Base-by-base conservation (phyloP, 345 rosid species). In the Microthlaspi erraticum region DNA sequence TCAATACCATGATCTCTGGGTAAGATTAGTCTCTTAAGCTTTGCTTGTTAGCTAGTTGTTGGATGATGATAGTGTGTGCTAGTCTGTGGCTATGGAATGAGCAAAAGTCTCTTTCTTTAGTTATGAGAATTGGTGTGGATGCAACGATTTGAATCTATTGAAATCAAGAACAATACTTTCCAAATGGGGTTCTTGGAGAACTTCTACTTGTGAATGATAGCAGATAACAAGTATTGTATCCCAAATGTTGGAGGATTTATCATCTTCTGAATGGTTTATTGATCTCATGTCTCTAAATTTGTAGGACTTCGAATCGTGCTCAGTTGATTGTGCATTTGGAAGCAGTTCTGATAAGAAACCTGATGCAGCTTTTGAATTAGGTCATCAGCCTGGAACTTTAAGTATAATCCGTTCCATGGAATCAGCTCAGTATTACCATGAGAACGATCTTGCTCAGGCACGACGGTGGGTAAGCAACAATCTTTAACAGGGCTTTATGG, bases 391-490 rank as follows among this genome's bases (percentile, higher is more conserved):
- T 64, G 87, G 84, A 81, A 70, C 79, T 54, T 75, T 82, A 55
- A 36, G 77, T 65, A 84, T 93, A 53, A 85, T 79, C 46, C 86
- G 90, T 60, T 93, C 97, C n/a, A 93, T 93, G 97, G 98, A 93
- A 79, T 87, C 98, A 39, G 80, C 98, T 46, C 77, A 76, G 20
- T 91, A 93, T 73, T 93, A 86, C 79, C 17, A 72, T 49, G 82
- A 85, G 48, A 93, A 93, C 67, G 72, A 83, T 81, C 61, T 93
- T 71, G 84, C 57, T 65, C 74, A 60, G 33, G 97, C 98, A 81
- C 86, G 95, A 86, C 87, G 96, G 97, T 93, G 93, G 95, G 96
- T 93, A 89, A 89, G 94, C 91, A 84, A 84, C 84, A 65, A 71
- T 75, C 80, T 67, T 67, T 41, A 65, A 72, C 31, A 48, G 4